phyloP scores from a whole-genome alignment of 2,329 filamentous ascomycete species.

The Exophiala oligosperma region DNA sequence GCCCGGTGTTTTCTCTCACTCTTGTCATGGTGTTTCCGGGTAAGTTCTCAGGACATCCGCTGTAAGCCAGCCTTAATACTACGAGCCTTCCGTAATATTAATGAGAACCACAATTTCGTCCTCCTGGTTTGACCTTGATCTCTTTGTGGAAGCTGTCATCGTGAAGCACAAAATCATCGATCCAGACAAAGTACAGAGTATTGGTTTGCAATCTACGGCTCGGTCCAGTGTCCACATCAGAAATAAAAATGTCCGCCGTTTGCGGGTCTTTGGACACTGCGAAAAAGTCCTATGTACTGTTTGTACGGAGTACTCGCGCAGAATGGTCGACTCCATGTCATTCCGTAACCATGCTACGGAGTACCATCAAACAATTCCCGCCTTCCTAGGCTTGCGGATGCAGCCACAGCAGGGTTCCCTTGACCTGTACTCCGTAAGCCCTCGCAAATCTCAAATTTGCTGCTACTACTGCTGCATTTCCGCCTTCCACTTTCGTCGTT shows the following conservation, averaged over 20 bases:
- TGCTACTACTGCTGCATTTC: neutral
- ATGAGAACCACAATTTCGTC: neutral
- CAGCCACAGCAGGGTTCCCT: neutral
- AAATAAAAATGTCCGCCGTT: neutral
- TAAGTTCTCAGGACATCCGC: neutral
- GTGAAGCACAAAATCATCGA: neutral
- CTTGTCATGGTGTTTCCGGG: neutral
- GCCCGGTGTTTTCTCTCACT: neutral
- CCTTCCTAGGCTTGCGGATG: neutral
- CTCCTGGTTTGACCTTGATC: neutral
- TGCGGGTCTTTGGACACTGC: neutral
- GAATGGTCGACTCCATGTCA: neutral
- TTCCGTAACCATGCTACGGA: neutral
- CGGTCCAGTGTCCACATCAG: neutral
- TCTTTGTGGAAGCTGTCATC: neutral
- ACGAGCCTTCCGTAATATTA: neutral
- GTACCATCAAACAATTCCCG: neutral
- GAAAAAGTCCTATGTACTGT: neutral
- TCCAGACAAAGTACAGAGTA: neutral
- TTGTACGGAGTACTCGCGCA: too few species aligned
- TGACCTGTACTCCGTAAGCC: neutral
- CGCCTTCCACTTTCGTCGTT: neutral
- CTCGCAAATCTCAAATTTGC: neutral
- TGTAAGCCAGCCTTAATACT: neutral
- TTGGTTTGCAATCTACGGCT: slow-evolving; percentile 1